phyloP scores from a whole-genome alignment of 202 grass and related monocot species.

The Setaria italica region DNA sequence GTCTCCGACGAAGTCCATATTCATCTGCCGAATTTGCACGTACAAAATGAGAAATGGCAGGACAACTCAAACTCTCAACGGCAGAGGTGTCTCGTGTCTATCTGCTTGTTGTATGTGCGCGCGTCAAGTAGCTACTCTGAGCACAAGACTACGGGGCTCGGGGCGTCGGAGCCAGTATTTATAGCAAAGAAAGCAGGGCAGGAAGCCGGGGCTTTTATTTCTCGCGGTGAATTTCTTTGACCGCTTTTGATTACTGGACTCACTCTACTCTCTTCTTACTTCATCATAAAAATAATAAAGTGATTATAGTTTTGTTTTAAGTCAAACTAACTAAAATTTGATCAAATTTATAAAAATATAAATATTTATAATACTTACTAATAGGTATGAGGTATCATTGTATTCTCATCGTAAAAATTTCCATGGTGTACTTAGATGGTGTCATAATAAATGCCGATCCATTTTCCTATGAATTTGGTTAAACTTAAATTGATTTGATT shows the following conservation, averaged over 20 bases:
- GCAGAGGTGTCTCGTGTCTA: background rate
- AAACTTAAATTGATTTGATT: too few relatives aligned
- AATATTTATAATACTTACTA: too few relatives aligned
- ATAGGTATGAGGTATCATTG: too few relatives aligned
- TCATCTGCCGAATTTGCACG: background rate
- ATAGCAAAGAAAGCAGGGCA: background rate
- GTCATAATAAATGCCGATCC: too few relatives aligned
- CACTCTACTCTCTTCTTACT: too few relatives aligned
- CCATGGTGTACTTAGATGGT: too few relatives aligned
- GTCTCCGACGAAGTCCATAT: conserved; percentile 53
- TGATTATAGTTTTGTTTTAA: too few relatives aligned
- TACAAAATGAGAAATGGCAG: background rate
- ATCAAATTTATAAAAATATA: too few relatives aligned
- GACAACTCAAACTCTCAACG: background rate
- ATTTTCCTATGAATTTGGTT: too few relatives aligned
- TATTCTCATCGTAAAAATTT: too few relatives aligned
- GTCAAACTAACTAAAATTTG: too few relatives aligned
- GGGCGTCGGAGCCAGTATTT: conserved; percentile 2
- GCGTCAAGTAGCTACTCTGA: background rate
- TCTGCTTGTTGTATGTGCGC: background rate
- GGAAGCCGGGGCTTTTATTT: background rate
- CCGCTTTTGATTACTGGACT: background rate
- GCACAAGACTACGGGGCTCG: background rate
- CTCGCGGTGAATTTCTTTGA: conserved; percentile 23
- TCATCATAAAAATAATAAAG: too few relatives aligned